These are phyloP conservation scores for Fusarium anthophilum DNA, from an alignment of 2,329 filamentous ascomycete genomes.

Conservation along the genomic window DNA sequence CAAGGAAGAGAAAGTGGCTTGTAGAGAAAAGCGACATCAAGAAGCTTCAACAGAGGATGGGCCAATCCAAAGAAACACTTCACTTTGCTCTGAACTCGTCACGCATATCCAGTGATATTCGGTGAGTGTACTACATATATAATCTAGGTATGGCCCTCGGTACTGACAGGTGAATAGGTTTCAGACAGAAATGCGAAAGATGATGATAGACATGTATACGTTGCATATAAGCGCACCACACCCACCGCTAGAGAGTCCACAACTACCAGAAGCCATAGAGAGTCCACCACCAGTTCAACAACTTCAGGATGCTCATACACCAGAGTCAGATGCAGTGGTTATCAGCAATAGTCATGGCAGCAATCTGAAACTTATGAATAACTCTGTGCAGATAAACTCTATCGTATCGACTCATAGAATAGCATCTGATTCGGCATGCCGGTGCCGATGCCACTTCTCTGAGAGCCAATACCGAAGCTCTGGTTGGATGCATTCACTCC, in stretches of 20 bases:
- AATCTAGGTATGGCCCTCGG: accelerated
- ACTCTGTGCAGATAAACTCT: background rate
- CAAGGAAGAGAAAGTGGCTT: slow-evolving; percentile 17
- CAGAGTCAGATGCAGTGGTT: too few relatives aligned
- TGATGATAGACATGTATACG: background rate
- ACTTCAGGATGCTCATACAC: too few relatives aligned
- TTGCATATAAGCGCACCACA: background rate
- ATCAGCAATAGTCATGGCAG: accelerated
- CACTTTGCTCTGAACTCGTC: slow-evolving; percentile 5
- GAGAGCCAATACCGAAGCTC: background rate
- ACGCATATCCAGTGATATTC: background rate
- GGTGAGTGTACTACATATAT: background rate
- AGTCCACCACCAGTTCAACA: background rate
- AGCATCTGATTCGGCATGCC: background rate
- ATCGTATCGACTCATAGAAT: accelerated
- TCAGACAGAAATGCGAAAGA: background rate
- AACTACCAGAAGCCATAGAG: too few relatives aligned
- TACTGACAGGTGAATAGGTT: background rate
- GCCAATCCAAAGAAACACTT: background rate
- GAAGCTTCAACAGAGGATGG: slow-evolving; percentile 10
- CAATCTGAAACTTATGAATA: accelerated
- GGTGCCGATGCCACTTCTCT: slow-evolving; percentile 14
- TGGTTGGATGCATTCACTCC: slow-evolving; percentile 1
- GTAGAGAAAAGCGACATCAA: background rate
- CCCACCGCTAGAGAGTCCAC: too few relatives aligned